A percentile compares a stretch with the other conserved stretches of the same genome.
Evolutionary conservation across 208 protist species (phyloP).

Genomic region (Wallacemonas sp.): DNA sequence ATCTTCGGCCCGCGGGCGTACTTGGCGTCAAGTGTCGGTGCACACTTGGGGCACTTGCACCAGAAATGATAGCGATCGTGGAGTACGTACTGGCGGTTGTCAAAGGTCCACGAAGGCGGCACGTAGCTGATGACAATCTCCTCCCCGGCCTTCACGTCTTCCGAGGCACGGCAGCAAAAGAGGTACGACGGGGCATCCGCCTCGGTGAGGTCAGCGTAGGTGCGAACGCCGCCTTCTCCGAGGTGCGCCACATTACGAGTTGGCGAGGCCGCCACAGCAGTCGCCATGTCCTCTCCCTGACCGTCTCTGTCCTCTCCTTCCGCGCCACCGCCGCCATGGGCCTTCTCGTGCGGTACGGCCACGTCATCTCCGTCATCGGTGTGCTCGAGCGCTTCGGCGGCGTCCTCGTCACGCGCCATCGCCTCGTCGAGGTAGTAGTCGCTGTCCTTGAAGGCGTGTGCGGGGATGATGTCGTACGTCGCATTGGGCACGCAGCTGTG

Average conservation of each 20-base stretch:
- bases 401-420: neutral
- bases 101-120: constrained; percentile 76
- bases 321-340: neutral
- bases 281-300: neutral
- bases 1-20: constrained; percentile 53
- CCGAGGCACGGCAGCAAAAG: constrained; percentile 83
- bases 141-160: constrained; percentile 63
- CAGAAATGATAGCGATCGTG: constrained; percentile 89
- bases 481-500: constrained; percentile 87
- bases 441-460: constrained; percentile 70
- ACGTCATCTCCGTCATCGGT: neutral
- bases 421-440: constrained; percentile 78
- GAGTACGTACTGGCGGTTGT: constrained; percentile 90
- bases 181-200: constrained; percentile 59
- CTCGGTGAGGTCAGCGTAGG: constrained; percentile 34
- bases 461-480: constrained; percentile 81
- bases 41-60: constrained; percentile 87
- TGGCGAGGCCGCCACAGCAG: neutral
- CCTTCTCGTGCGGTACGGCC: neutral
- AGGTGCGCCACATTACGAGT: constrained; percentile 17
- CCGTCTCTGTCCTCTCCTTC: neutral
- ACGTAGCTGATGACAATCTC: constrained; percentile 88
- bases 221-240: neutral
- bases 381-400: neutral
- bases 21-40: constrained; percentile 58